Evolutionary conservation across 768 basidiomycete species (phyloP).

Genomic region (Pleurotus eryngii): DNA sequence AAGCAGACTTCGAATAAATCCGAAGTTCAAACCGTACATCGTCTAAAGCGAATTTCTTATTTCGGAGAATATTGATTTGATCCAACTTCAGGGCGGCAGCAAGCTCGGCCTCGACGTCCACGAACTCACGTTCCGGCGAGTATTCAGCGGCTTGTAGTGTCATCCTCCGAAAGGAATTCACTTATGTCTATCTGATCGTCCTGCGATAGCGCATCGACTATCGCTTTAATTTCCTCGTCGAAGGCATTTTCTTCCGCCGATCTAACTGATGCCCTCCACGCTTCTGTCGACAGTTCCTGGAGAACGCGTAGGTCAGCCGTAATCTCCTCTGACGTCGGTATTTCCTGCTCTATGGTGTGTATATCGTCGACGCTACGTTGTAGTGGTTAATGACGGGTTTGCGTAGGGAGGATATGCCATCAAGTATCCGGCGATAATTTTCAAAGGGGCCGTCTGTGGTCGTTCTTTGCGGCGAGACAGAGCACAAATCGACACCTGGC

Average conservation of each 20-base stretch:
- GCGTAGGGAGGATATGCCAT: neutral
- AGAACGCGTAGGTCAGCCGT: neutral
- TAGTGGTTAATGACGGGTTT: neutral
- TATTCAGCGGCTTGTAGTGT: too few species aligned
- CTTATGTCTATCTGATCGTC: neutral
- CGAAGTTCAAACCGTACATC: slow-evolving; percentile 15
- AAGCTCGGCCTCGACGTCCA: slow-evolving; percentile 22
- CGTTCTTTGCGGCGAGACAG: too few species aligned
- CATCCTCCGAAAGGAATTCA: neutral
- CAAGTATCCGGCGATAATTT: neutral
- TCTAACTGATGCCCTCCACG: neutral
- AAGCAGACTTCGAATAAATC: neutral
- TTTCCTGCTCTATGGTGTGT: neutral
- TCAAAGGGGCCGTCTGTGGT: too few species aligned
- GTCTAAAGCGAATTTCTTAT: slow-evolving; percentile 20
- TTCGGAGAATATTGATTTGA: slow-evolving; percentile 21
- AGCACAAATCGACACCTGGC: too few species aligned
- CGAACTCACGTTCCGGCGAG: neutral
- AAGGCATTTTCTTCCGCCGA: slow-evolving; percentile 14
- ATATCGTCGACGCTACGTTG: neutral
- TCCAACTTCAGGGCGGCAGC: slow-evolving; percentile 30
- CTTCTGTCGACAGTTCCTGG: neutral
- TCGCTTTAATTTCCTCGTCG: slow-evolving; percentile 9
- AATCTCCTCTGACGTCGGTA: neutral
- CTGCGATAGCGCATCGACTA: neutral